A percentile compares a stretch with the other conserved stretches of the same genome.
Conservation (phyloP, 768 basidiomycete genomes). For the Boletus rufocinnamomeus region DNA sequence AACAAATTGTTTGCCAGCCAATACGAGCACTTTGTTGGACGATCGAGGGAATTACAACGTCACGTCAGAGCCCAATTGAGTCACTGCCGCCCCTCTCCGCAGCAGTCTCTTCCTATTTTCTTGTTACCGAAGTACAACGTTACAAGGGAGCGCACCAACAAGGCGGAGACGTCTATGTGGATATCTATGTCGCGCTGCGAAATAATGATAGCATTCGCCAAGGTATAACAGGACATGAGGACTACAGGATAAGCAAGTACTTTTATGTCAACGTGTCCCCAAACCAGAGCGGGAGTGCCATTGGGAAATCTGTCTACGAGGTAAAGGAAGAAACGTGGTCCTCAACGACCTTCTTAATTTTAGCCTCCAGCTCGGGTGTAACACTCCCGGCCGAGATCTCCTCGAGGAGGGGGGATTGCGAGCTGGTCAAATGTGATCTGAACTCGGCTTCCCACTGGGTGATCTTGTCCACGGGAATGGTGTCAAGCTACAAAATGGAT, state of each 20-base stretch:
- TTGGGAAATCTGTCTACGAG: slow-evolving; percentile 42
- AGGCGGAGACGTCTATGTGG: too few relatives aligned
- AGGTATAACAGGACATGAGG: slow-evolving; percentile 26
- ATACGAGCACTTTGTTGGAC: too few relatives aligned
- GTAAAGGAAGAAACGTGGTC: slow-evolving; percentile 84
- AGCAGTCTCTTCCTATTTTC: too few relatives aligned
- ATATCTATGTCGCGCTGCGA: slow-evolving; percentile 22
- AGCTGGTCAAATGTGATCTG: slow-evolving; percentile 79
- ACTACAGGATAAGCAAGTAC: slow-evolving; percentile 17
- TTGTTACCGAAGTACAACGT: too few relatives aligned
- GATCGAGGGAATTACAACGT: too few relatives aligned
- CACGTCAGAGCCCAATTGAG: too few relatives aligned
- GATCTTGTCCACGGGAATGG: slow-evolving; percentile 94
- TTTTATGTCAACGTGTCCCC: slow-evolving; percentile 26
- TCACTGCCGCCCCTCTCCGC: too few relatives aligned
- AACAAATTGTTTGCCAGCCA: too few relatives aligned
- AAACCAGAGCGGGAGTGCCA: slow-evolving; percentile 17
- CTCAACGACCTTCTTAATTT: slow-evolving; percentile 95
- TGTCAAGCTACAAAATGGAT: slow-evolving; percentile 64
- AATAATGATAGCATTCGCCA: slow-evolving; percentile 32
- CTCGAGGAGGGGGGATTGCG: slow-evolving; percentile 74
- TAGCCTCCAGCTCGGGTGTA: slow-evolving; percentile 85
- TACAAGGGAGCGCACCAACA: too few relatives aligned
- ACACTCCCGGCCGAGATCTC: slow-evolving; percentile 85
- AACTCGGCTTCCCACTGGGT: slow-evolving; percentile 91